Percentiles rank a stretch among this genome's conserved stretches.
Conservation (phyloP, 495 filamentous ascomycete species). For the Cercophora samala region DNA sequence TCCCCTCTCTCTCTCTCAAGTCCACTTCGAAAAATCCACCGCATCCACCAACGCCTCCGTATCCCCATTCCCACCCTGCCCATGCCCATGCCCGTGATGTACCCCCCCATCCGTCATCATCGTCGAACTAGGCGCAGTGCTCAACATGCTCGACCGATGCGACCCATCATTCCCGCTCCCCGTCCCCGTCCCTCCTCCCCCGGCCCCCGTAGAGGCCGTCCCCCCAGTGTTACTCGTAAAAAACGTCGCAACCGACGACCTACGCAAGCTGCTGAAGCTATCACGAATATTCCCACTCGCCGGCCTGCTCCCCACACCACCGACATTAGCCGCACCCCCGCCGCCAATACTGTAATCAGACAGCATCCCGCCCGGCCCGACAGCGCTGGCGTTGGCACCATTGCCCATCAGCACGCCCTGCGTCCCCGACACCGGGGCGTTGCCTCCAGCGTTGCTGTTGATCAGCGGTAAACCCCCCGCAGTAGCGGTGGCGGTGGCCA, state of each 20-base stretch:
- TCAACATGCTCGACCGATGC: constrained; percentile 51
- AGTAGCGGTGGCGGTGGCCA: constrained; percentile 9
- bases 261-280: constrained; percentile 48
- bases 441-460: not conserved
- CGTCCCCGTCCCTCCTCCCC: no score
- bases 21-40: constrained; percentile 63
- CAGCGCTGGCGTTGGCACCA: not conserved
- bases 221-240: constrained; percentile 34
- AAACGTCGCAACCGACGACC: constrained; percentile 55
- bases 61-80: constrained; percentile 21
- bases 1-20: constrained; percentile 24
- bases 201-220: not conserved
- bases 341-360: not conserved
- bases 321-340: not conserved
- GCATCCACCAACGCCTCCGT: constrained; percentile 52
- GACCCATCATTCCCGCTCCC: constrained; percentile 47
- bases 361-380: not conserved
- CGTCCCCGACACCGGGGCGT: not conserved
- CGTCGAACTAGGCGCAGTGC: constrained; percentile 33
- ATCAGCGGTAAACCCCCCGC: constrained; percentile 12
- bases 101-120: not conserved
- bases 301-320: constrained; percentile 25
- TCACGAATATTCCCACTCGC: constrained; percentile 44
- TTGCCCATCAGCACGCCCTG: not conserved
- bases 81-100: constrained; percentile 2